Conservation (phyloP, 768 basidiomycete genomes). For the Naematelia aurantialba region DNA sequence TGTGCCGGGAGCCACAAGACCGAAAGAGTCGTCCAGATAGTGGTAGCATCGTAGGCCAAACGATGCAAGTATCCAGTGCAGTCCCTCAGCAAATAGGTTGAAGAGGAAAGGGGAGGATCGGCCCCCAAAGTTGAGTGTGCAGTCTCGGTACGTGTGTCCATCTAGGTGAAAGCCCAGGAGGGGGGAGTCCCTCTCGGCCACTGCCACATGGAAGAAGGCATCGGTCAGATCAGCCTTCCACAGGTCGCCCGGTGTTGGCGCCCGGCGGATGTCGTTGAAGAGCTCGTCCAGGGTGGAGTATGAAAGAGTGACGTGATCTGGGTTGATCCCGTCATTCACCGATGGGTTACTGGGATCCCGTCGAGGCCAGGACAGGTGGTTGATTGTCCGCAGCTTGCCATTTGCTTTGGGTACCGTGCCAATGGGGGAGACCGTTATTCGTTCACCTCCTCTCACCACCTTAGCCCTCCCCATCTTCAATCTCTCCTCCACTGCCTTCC, state of each 20-base stretch:
- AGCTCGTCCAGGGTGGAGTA: slow-evolving; percentile 7
- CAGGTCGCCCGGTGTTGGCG: neutral
- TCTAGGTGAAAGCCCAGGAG: slow-evolving; percentile 50
- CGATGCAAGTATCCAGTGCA: slow-evolving; percentile 45
- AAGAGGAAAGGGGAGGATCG: slow-evolving; percentile 52
- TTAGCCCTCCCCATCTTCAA: neutral
- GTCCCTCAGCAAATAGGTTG: slow-evolving; percentile 51
- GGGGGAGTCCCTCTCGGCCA: slow-evolving; percentile 41
- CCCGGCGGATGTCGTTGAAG: neutral
- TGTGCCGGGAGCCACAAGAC: neutral
- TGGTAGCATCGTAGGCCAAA: slow-evolving; percentile 12
- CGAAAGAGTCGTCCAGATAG: slow-evolving; percentile 13
- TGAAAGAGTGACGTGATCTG: slow-evolving; percentile 3
- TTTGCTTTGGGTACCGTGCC: slow-evolving; percentile 6
- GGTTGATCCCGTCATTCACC: slow-evolving; percentile 23
- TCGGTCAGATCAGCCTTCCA: slow-evolving; percentile 15
- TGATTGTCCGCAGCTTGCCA: slow-evolving; percentile 7
- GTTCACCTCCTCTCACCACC: too few species aligned
- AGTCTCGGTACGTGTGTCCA: slow-evolving; percentile 39
- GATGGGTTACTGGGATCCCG: slow-evolving; percentile 4
- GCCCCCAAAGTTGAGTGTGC: slow-evolving; percentile 50
- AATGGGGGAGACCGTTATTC: neutral
- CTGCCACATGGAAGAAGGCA: slow-evolving; percentile 49
- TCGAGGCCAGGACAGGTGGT: slow-evolving; percentile 14
- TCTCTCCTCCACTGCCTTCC: neutral